These are phyloP conservation scores for Penicillium tannophilum DNA, from an alignment of 495 filamentous ascomycete species.

Conservation along the genomic window DNA sequence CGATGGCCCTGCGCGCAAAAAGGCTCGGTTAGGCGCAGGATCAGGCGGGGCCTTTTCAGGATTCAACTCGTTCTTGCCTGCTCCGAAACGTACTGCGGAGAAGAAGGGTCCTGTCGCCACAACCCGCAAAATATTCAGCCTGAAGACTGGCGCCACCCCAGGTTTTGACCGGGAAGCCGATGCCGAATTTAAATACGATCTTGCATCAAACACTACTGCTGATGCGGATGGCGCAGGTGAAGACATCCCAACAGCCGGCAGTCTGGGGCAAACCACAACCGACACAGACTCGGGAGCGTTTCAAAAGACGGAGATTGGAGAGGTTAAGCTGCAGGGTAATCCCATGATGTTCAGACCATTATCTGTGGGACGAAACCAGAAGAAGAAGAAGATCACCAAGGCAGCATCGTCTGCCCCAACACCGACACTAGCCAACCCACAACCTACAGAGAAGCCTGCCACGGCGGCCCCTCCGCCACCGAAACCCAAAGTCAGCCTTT, in stretches of 20 bases:
- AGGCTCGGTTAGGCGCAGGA: constrained; percentile 55
- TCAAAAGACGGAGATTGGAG: constrained; percentile 38
- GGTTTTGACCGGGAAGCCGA: constrained; percentile 69
- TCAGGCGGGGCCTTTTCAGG: constrained; percentile 59
- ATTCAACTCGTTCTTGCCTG: constrained; percentile 85
- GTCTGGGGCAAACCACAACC: constrained; percentile 12
- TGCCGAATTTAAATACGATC: constrained; percentile 41
- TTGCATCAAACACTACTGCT: constrained; percentile 17
- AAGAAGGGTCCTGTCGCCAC: constrained; percentile 35
- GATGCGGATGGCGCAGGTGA: constrained; percentile 12
- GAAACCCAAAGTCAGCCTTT: constrained; percentile 63
- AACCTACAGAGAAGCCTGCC: constrained; percentile 11
- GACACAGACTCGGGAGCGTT: constrained; percentile 14
- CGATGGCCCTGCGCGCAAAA: constrained; percentile 72
- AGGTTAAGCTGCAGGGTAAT: constrained; percentile 72
- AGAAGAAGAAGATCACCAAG: constrained; percentile 59
- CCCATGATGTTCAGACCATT: constrained; percentile 86
- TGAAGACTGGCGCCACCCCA: constrained; percentile 79
- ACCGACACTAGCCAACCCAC: constrained; percentile 11
- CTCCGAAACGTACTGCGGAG: constrained; percentile 66
- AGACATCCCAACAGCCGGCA: constrained; percentile 26
- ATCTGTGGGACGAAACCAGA: constrained; percentile 71
- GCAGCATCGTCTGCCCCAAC: constrained; percentile 20
- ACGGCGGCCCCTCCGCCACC: constrained; percentile 27
- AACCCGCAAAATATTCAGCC: constrained; percentile 53